A percentile compares a stretch with the other conserved stretches of the same genome.
Conservation (phyloP, 2,329 filamentous ascomycete genomes). For the Colletotrichum caudatum region DNA sequence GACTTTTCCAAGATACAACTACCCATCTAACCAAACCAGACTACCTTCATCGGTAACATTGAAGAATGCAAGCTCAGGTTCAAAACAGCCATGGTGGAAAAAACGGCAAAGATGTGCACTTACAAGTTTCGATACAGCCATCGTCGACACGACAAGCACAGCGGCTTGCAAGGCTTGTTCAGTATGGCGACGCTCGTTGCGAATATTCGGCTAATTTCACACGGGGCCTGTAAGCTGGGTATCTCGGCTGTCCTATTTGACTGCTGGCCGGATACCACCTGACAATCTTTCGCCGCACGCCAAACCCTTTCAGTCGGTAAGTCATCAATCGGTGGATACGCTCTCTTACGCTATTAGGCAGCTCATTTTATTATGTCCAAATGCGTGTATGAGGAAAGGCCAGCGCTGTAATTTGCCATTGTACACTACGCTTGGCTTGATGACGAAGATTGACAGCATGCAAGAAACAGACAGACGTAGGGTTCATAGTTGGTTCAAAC, state of each 20-base stretch:
- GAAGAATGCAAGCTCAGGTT: conserved; percentile 74
- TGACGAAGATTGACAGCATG: background rate
- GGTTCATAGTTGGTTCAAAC: background rate
- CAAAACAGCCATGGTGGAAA: background rate
- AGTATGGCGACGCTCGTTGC: background rate
- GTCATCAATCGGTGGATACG: background rate
- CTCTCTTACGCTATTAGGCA: background rate
- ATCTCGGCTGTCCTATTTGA: background rate
- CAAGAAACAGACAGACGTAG: background rate
- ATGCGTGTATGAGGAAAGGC: background rate
- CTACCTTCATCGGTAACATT: conserved; percentile 50
- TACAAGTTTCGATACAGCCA: background rate
- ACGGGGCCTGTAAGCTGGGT: background rate
- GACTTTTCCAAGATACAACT: background rate
- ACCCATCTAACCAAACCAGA: background rate
- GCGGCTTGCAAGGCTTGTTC: background rate
- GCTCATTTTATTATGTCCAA: background rate
- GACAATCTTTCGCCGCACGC: background rate
- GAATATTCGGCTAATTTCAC: background rate
- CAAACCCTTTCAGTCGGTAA: background rate
- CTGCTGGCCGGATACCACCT: background rate
- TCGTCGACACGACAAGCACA: too few species aligned
- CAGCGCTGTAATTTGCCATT: background rate
- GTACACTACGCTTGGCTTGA: background rate
- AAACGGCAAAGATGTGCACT: background rate